Evolutionary conservation across 2,329 filamentous ascomycete species (phyloP).

Genomic region (Diaporthe caulivora): DNA sequence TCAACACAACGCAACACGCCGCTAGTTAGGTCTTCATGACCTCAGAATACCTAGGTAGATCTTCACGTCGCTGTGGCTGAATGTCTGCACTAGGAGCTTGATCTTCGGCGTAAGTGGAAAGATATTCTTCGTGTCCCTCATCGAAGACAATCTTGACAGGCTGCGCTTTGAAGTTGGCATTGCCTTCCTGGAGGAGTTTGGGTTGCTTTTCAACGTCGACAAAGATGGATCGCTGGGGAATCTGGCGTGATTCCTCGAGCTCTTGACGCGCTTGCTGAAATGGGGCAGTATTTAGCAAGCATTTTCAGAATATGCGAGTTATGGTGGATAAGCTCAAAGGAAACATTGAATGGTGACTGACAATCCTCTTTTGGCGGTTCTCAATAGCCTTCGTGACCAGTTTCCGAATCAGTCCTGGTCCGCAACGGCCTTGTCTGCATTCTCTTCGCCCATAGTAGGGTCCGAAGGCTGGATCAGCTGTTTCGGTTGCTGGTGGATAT

Average conservation of each 20-base stretch:
- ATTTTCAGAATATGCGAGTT: not conserved
- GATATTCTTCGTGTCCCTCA: constrained; percentile 8
- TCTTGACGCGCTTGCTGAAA: not conserved
- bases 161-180: not conserved
- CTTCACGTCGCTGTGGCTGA: not conserved
- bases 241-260: not conserved
- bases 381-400: constrained; percentile 23
- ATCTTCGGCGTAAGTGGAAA: not conserved
- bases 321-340: not conserved
- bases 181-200: not conserved
- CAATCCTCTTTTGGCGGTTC: not conserved
- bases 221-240: not conserved
- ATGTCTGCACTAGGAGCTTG: not conserved
- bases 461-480: not conserved
- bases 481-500: not conserved
- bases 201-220: not conserved
- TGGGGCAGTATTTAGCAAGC: not conserved
- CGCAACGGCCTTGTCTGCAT: constrained; percentile 1
- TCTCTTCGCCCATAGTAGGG: constrained; percentile 7
- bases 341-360: not conserved
- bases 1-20: not conserved
- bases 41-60: constrained; percentile 28
- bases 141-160: constrained; percentile 6
- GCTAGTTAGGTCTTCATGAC: constrained; percentile 1
- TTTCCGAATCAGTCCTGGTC: constrained; percentile 18